Evolutionary conservation across 129 eudicot genomes (phyloP), one percentile per base, ranked within the genome.

Genomic region (Flaveria sonorensis): DNA sequence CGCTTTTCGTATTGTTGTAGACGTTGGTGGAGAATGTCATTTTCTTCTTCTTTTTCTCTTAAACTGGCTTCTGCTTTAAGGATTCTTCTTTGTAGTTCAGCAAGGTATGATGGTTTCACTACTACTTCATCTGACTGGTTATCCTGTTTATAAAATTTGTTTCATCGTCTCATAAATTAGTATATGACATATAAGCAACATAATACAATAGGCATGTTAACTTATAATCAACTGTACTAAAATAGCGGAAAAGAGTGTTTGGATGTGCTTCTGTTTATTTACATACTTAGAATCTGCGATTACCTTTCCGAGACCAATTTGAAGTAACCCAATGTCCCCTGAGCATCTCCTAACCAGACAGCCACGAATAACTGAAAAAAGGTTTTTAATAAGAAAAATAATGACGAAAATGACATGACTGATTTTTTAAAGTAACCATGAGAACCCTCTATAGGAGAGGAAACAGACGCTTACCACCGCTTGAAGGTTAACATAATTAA

Each of bases 291-390:
- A 57, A 18, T 48, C 39, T 16, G 67, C 10, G 24, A 72, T 70
- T 86, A 93, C 98, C 92, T 85, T 88, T 86, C 71, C 85, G 4
- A 80, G 84, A 66, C 96, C 98, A 70, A 85, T 88, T 74, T 90
- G 93, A 60, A 88, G 86, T 68, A 93, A 59, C 11, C 83, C 97
- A 64, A 87, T 77, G 77, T 90, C 93, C 42, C 96, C 96, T 9
- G 96, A 90, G 77, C 97, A 93, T 87, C 93, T 90, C 82, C 98
- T 84, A 64, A 93, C 96, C 75, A 93, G 85, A 94, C 97, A 93
- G 70, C 98, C 98, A 68, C 98, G 96, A 72, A 90, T 87, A 61
- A 81, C 98, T 93, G 83, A 11, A 81, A 80, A 74, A 16, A 19
- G 47, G 3, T 57, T 19, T 69, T 81, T 53, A 52, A 48, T 77